phyloP scores from a whole-genome alignment of 129 eudicot genomes.

The Logfia minima region DNA sequence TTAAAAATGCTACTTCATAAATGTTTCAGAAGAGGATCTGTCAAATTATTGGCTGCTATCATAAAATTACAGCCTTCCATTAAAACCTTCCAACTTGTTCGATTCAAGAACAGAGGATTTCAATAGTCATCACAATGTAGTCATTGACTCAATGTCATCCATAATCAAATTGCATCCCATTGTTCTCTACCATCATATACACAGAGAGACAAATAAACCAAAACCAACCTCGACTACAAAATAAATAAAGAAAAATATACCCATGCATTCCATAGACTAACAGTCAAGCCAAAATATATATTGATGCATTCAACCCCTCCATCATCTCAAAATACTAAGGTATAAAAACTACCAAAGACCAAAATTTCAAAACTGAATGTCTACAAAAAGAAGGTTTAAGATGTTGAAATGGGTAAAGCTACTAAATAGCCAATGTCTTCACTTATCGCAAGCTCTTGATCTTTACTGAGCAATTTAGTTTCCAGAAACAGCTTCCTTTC shows the following conservation, averaged over 20 bases:
- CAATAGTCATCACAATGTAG: neutral
- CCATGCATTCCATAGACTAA: neutral
- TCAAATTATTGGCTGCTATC: neutral
- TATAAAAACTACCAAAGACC: neutral
- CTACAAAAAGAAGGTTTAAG: neutral
- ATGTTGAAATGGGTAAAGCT: neutral
- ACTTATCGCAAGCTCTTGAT: conserved; percentile 8
- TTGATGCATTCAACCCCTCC: neutral
- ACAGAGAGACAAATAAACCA: neutral
- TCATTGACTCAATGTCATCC: neutral
- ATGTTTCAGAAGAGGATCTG: too few species aligned
- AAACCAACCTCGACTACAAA: neutral
- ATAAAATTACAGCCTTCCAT: too few species aligned
- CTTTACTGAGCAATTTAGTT: conserved; percentile 28
- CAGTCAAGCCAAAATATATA: neutral
- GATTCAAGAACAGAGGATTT: neutral
- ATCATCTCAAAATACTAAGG: neutral
- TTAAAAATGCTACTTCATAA: neutral
- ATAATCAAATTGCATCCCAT: neutral
- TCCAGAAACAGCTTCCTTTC: conserved; percentile 55
- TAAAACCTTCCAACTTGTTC: neutral
- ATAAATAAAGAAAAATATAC: neutral
- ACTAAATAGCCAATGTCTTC: neutral
- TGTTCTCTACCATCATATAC: neutral
- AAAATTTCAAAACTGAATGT: neutral